Evolutionary conservation across 1,284 basidiomycete genomes (phyloP).

Genomic region (Inonotus hispidus): DNA sequence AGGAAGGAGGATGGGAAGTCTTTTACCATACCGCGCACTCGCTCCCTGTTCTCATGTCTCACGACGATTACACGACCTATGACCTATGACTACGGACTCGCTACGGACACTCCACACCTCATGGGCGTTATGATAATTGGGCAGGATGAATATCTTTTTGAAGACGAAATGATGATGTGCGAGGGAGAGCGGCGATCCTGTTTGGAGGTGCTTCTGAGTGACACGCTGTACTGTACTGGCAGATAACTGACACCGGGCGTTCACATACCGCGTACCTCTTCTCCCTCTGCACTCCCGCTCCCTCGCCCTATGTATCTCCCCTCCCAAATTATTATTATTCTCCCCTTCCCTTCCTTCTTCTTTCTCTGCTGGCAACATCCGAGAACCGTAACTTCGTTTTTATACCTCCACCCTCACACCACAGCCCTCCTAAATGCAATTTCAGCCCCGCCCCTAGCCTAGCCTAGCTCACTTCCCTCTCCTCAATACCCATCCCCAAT

Average conservation of each 20-base stretch:
- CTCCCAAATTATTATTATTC: no score
- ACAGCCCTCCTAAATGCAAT: no score
- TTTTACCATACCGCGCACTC: no score
- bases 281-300: background rate
- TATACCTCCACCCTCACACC: background rate
- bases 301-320: background rate
- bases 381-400: background rate
- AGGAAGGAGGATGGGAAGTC: no score
- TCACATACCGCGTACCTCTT: no score
- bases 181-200: background rate
- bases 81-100: no score
- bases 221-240: background rate
- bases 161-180: background rate
- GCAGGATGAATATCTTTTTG: no score
- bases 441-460: background rate
- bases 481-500: no score
- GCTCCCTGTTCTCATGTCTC: no score
- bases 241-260: background rate
- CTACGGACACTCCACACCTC: no score
- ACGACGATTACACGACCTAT: no score
- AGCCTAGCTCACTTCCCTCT: background rate
- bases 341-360: background rate
- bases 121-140: no score
- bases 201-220: background rate
- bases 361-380: constrained; percentile 1